A percentile compares a stretch with the other conserved stretches of the same genome.
phyloP scores from a whole-genome alignment of 1,284 basidiomycete species.

The Boletus smithii region DNA sequence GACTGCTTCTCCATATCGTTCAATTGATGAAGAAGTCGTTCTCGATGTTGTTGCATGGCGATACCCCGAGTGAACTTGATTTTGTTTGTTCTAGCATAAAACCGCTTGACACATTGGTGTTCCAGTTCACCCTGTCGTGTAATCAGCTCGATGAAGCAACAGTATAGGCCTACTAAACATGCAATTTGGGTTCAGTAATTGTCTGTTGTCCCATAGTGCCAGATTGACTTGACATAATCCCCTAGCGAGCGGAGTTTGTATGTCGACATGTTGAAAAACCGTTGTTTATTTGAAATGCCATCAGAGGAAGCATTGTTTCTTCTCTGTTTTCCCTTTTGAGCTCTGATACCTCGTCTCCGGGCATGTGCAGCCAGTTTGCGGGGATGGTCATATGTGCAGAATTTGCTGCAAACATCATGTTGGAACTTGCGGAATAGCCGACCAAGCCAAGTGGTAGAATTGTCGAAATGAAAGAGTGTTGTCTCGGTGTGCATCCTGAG shows the following conservation, averaged over 20 bases:
- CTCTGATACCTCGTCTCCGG: no score
- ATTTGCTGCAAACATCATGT: no score
- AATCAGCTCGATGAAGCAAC: no score
- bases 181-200: neutral
- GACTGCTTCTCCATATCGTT: neutral
- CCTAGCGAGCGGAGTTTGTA: neutral
- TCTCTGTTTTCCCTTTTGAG: no score
- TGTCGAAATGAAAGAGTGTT: neutral
- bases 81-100: constrained; percentile 36
- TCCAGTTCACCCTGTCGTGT: constrained; percentile 13
- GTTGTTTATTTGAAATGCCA: no score
- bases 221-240: neutral
- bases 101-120: constrained; percentile 27
- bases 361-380: no score
- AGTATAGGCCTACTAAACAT: no score
- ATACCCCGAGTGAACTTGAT: constrained; percentile 27
- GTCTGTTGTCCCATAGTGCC: neutral
- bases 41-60: constrained; percentile 18
- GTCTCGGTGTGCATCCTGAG: neutral
- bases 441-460: no score
- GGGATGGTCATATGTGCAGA: no score
- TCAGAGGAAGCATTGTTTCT: no score
- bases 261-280: neutral
- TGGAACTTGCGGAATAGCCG: no score
- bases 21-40: constrained; percentile 15